Percentiles rank a stretch among this genome's conserved stretches.
Evolutionary conservation across 2,329 filamentous ascomycete genomes (phyloP).

Genomic region (Nemania diffusa): DNA sequence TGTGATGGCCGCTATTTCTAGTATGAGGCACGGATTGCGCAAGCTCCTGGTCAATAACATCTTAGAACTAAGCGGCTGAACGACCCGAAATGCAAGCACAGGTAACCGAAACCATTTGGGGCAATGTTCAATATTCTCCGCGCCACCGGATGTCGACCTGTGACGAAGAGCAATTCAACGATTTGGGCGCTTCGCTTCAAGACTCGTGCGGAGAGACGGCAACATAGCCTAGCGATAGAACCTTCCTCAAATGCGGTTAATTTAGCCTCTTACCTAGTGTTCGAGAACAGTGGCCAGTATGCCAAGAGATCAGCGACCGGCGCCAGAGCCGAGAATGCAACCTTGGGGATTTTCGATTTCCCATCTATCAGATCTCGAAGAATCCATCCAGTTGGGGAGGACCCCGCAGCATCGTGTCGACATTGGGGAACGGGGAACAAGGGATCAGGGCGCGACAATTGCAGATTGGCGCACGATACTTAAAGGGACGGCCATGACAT

Average conservation of each 20-base stretch:
- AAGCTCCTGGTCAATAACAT: no score
- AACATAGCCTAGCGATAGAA: neutral
- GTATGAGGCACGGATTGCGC: no score
- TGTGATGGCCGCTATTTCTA: no score
- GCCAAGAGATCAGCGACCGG: constrained; percentile 19
- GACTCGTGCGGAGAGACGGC: constrained; percentile 2
- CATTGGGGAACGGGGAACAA: constrained; percentile 17
- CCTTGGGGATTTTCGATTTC: constrained; percentile 27
- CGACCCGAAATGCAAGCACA: neutral
- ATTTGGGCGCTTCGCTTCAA: constrained; percentile 18
- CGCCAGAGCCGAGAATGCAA: constrained; percentile 28
- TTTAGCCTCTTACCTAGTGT: constrained; percentile 11
- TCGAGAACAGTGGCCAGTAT: constrained; percentile 14
- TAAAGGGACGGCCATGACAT: constrained; percentile 17
- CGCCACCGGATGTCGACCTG: neutral
- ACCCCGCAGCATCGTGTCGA: constrained; percentile 30
- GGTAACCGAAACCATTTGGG: neutral
- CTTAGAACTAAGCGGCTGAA: no score
- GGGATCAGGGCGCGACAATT: constrained; percentile 5
- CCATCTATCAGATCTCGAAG: constrained; percentile 35
- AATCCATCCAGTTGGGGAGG: constrained; percentile 4
- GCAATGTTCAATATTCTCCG: neutral
- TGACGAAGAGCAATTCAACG: neutral
- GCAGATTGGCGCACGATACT: constrained; percentile 4
- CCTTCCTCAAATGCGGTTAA: constrained; percentile 12